Conservation (phyloP, 2,329 filamentous ascomycete species). For the Colletotrichum sp. region DNA sequence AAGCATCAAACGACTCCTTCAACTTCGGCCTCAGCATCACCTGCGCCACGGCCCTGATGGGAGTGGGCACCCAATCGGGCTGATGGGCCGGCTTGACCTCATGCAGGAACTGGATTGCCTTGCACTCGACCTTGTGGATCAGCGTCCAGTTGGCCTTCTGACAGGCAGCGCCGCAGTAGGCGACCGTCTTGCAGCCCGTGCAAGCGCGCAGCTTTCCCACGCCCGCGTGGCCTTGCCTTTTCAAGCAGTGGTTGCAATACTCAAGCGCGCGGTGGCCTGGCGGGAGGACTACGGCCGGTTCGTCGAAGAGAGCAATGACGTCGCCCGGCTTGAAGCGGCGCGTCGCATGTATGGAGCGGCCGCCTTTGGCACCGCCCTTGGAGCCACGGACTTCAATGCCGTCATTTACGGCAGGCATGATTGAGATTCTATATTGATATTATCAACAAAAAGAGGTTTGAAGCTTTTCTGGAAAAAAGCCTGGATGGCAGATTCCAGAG, state of each 20-base stretch:
- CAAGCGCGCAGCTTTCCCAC: slow-evolving; percentile 37
- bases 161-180: slow-evolving; percentile 60
- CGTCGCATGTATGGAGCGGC: slow-evolving; percentile 50
- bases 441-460: background rate
- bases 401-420: background rate
- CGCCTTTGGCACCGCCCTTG: slow-evolving; percentile 36
- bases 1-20: slow-evolving; percentile 34
- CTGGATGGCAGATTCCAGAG: background rate
- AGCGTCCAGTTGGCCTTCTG: slow-evolving; percentile 59
- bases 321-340: slow-evolving; percentile 48
- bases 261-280: slow-evolving; percentile 42
- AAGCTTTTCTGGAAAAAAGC: background rate
- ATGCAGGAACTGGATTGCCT: slow-evolving; percentile 34
- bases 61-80: slow-evolving; percentile 51
- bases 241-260: slow-evolving; percentile 57
- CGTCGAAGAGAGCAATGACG: slow-evolving; percentile 47
- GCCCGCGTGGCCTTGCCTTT: background rate
- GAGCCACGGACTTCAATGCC: slow-evolving; percentile 7
- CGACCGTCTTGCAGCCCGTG: slow-evolving; percentile 55
- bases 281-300: slow-evolving; percentile 52
- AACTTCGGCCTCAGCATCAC: slow-evolving; percentile 45
- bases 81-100: slow-evolving; percentile 40
- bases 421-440: background rate
- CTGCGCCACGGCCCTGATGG: slow-evolving; percentile 59
- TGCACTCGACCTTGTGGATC: slow-evolving; percentile 61